Percentiles rank a stretch among this genome's conserved stretches.
These are phyloP conservation scores for Sphaerulina vaccinii DNA, from an alignment of 2,329 filamentous ascomycete species.

Conservation along the genomic window DNA sequence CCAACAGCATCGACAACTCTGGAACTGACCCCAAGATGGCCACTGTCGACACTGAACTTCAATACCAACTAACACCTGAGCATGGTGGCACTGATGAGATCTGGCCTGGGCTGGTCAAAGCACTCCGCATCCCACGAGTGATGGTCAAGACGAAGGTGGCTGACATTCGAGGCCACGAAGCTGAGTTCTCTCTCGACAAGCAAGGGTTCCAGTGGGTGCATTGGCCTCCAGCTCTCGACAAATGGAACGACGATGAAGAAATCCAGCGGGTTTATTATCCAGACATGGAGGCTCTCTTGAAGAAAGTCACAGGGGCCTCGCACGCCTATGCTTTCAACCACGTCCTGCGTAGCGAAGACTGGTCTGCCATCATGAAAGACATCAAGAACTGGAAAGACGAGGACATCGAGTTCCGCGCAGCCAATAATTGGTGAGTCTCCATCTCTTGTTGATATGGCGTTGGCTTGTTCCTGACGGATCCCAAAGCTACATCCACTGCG, in stretches of 20 bases:
- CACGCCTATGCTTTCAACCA: conserved; percentile 13
- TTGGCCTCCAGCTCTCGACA: conserved; percentile 1
- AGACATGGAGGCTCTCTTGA: conserved; percentile 10
- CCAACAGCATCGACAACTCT: neutral
- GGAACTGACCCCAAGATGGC: conserved; percentile 1
- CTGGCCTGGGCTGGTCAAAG: conserved; percentile 14
- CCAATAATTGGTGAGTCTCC: conserved; percentile 14
- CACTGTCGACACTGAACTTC: conserved; percentile 7
- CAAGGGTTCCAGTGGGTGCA: conserved; percentile 13
- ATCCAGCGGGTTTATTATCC: conserved; percentile 13
- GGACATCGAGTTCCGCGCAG: conserved; percentile 7
- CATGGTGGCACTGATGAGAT: conserved; percentile 13
- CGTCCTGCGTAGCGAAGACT: conserved; percentile 9
- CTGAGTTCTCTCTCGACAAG: conserved; percentile 9
- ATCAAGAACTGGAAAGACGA: conserved; percentile 13
- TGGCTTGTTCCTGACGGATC: no score
- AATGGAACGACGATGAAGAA: conserved; percentile 14
- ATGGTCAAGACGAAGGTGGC: conserved; percentile 10
- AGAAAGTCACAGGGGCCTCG: conserved; percentile 13
- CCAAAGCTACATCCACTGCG: conserved; percentile 15
- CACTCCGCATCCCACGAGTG: conserved; percentile 8
- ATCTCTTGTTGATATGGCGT: no score
- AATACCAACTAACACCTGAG: conserved; percentile 11
- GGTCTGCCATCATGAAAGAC: conserved; percentile 9
- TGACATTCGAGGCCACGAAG: conserved; percentile 7